phyloP scores from a whole-genome alignment of 345 rosid species.

The Eucalyptus melliodora region DNA sequence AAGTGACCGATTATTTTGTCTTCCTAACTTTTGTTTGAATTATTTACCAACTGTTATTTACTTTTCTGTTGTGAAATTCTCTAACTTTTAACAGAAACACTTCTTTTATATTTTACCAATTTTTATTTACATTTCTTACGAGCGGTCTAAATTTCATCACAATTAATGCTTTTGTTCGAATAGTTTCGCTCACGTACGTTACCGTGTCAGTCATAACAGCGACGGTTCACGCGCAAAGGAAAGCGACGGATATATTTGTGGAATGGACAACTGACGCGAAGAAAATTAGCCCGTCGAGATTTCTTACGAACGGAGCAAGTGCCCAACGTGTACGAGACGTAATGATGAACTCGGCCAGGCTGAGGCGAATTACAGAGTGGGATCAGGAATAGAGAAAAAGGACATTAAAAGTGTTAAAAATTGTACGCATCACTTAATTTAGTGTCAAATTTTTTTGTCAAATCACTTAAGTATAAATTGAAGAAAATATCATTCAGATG shows the following conservation, averaged over 20 bases:
- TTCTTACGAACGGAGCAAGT: background rate
- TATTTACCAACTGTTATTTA: background rate
- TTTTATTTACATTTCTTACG: background rate
- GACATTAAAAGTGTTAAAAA: too few species aligned
- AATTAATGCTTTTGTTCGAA: background rate
- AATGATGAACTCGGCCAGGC: background rate
- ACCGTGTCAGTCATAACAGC: background rate
- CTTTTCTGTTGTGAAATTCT: background rate
- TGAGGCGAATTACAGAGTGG: background rate
- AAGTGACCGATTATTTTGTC: background rate
- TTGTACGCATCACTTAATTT: fast-evolving
- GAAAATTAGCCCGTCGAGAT: background rate
- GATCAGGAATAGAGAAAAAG: background rate
- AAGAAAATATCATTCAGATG: too few species aligned
- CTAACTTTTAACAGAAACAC: background rate
- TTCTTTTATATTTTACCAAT: background rate
- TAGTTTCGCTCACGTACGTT: background rate
- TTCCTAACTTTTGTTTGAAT: background rate
- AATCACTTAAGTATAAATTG: fast-evolving
- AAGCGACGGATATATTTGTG: background rate
- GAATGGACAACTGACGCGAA: background rate
- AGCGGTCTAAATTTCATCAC: background rate
- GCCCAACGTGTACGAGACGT: background rate
- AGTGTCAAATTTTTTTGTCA: fast-evolving
- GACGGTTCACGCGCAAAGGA: background rate